phyloP scores from a whole-genome alignment of 2,329 filamentous ascomycete genomes.

The Diaporthe sp. region DNA sequence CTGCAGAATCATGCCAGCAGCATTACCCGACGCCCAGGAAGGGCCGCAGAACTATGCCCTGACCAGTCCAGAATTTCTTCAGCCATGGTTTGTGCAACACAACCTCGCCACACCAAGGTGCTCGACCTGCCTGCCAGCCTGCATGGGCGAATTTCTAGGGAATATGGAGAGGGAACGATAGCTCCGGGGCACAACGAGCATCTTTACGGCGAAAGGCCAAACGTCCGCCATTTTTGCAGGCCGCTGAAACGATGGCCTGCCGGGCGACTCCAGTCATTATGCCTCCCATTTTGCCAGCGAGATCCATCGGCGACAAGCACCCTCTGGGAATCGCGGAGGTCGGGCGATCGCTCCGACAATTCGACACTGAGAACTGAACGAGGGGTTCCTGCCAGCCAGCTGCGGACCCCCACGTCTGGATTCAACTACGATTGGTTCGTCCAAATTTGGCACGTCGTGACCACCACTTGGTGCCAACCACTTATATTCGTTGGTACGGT shows the following conservation, averaged over 20 bases:
- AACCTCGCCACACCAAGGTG: not conserved
- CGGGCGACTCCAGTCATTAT: not conserved
- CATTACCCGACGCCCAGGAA: not conserved
- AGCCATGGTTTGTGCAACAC: not conserved
- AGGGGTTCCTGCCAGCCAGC: constrained; percentile 24
- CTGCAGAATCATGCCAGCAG: not conserved
- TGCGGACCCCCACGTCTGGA: constrained; percentile 26
- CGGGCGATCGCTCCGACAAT: constrained; percentile 28
- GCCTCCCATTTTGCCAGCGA: constrained; percentile 1
- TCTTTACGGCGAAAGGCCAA: constrained; percentile 25
- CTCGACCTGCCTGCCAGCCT: too few species aligned
- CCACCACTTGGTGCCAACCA: not conserved
- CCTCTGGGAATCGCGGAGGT: constrained; percentile 10
- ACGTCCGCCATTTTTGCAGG: not conserved
- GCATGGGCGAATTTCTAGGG: not conserved
- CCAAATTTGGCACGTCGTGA: constrained; percentile 16
- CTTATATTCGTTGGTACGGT: not conserved
- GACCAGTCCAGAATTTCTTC: not conserved
- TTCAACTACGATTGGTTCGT: constrained; percentile 4
- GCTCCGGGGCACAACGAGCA: not conserved
- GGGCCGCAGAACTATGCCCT: not conserved
- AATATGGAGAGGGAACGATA: not conserved
- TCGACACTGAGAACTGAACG: not conserved
- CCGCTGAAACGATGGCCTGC: constrained; percentile 24
- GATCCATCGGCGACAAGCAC: not conserved